Conservation (phyloP, 108 stramenopile species). For the Cyclotella atomus region DNA sequence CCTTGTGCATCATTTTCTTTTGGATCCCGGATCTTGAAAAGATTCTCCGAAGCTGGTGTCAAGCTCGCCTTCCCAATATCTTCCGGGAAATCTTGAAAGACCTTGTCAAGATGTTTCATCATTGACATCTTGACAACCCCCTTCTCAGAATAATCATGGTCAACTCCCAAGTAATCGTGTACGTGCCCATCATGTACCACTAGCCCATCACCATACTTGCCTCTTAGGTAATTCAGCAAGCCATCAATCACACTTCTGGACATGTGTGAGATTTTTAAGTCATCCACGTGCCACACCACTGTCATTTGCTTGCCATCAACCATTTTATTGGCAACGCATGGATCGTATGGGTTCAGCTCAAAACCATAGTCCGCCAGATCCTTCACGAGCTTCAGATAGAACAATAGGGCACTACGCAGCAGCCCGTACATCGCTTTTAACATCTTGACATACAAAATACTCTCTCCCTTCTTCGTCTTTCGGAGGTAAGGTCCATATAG, state of each 20-base stretch:
- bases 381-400: neutral
- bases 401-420: neutral
- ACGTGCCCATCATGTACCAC: neutral
- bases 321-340: constrained; percentile 27
- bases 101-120: neutral
- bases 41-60: neutral
- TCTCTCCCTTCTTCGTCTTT: constrained; percentile 6
- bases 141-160: constrained; percentile 7
- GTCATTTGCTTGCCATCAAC: constrained; percentile 24
- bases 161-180: constrained; percentile 9
- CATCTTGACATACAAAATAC: constrained; percentile 47
- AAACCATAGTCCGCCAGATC: constrained; percentile 42
- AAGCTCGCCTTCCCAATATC: neutral
- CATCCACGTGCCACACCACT: constrained; percentile 58
- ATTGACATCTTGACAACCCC: neutral
- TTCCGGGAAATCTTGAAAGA: neutral
- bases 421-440: constrained; percentile 43
- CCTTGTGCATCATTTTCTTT: neutral
- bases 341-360: constrained; percentile 54
- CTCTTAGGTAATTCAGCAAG: neutral
- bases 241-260: constrained; percentile 12
- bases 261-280: constrained; percentile 48
- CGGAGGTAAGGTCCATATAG: constrained; percentile 7
- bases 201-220: neutral
- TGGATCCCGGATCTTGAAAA: neutral